These are phyloP conservation scores for Emergomyces orientalis DNA, from an alignment of 2,329 filamentous ascomycete species.

Conservation along the genomic window DNA sequence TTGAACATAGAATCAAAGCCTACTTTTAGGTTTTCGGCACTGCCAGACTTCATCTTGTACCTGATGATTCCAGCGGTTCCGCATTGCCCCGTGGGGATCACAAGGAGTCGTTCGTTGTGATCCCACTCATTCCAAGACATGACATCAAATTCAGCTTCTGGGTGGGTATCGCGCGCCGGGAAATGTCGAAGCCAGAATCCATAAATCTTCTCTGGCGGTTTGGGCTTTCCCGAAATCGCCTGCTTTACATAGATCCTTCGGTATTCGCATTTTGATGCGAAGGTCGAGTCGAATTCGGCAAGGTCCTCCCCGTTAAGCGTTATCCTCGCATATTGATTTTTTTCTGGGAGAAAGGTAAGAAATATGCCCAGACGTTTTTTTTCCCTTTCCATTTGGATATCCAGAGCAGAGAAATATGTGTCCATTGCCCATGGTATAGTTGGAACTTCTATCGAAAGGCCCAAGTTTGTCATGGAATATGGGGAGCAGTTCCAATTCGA, in stretches of 20 bases:
- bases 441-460: constrained; percentile 15
- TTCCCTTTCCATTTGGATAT: constrained; percentile 9
- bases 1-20: constrained; percentile 11
- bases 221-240: neutral
- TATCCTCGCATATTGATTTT: constrained; percentile 7
- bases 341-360: constrained; percentile 6
- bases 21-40: constrained; percentile 5
- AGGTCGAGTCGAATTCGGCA: neutral
- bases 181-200: constrained; percentile 8
- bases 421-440: constrained; percentile 18
- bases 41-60: neutral
- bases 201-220: neutral
- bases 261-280: constrained; percentile 4
- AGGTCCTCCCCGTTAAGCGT: constrained; percentile 1
- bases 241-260: constrained; percentile 8
- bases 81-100: constrained; percentile 4
- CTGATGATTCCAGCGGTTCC: constrained; percentile 9
- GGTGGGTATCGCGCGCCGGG: neutral
- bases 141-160: constrained; percentile 4
- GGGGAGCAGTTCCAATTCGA: neutral
- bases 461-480: constrained; percentile 17
- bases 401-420: constrained; percentile 17
- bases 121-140: constrained; percentile 7
- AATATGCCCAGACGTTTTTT: constrained; percentile 6
- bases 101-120: constrained; percentile 1